These are phyloP conservation scores for Taiwanofungus camphoratus DNA, from an alignment of 1,284 basidiomycete genomes.

Conservation along the genomic window DNA sequence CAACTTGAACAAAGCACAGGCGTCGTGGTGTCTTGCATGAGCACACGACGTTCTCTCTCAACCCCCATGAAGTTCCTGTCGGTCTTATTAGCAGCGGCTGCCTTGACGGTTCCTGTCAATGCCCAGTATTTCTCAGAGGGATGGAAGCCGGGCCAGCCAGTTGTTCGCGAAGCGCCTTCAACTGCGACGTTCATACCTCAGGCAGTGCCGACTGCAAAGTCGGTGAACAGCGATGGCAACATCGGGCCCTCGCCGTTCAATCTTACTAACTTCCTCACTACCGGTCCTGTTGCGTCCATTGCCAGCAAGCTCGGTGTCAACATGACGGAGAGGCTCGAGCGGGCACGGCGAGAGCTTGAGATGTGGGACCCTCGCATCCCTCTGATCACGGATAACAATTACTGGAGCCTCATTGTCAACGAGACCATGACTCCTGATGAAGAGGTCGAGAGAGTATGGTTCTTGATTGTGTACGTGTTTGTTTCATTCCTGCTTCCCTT, in stretches of 20 bases:
- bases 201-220: constrained; percentile 15
- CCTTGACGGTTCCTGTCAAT: constrained; percentile 30
- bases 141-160: constrained; percentile 68
- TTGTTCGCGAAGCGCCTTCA: constrained; percentile 25
- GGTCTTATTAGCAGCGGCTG: constrained; percentile 32
- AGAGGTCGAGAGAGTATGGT: constrained; percentile 67
- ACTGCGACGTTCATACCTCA: constrained; percentile 8
- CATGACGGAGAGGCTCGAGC: constrained; percentile 50
- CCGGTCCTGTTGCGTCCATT: constrained; percentile 45
- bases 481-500: background rate
- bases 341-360: constrained; percentile 31
- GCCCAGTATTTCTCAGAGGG: constrained; percentile 74
- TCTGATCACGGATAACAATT: constrained; percentile 73
- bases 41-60: constrained; percentile 10
- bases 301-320: constrained; percentile 60
- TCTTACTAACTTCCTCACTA: constrained; percentile 42
- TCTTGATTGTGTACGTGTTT: constrained; percentile 58
- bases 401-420: constrained; percentile 58
- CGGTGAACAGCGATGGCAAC: constrained; percentile 12
- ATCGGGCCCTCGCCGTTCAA: constrained; percentile 29
- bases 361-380: constrained; percentile 69
- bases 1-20: background rate
- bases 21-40: constrained; percentile 2
- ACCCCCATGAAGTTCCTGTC: constrained; percentile 47
- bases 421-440: constrained; percentile 51